Base-by-base conservation (phyloP, 495 filamentous ascomycete genomes). In the Xylaria longipes region DNA sequence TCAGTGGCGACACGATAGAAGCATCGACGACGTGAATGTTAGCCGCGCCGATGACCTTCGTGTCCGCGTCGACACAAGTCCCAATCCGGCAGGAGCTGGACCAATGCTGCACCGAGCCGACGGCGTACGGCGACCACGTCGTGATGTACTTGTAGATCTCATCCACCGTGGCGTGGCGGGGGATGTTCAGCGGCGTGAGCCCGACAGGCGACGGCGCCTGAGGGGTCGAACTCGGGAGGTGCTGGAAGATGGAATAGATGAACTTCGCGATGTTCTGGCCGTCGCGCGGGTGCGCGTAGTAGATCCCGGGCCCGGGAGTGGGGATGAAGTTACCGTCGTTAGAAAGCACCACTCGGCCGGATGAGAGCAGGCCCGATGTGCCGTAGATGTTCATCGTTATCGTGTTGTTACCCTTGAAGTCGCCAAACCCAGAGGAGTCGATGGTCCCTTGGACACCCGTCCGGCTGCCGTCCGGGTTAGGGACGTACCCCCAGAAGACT, bases 311-410 rank as follows among this genome's bases (percentile, higher is more conserved):
- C 31, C 73, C 70, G 20, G 82, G 74, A 11, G 76, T 76, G 2
- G 82, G 80, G 54, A 76, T 60, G 72, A 76, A 81, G 3, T 80
- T 76, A 2, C 75, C 70, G 62, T 82, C 76, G 31, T 68, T 22
- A 1, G 74, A 73, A 0, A 84, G 72, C 39, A 79, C 65, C 15
- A 83, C 82, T 8, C 73, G 68, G 1, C 82, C 82, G 1, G 73
- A 61, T 20, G 82, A 83, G 22, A 75, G 75, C 20, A 84, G 74
- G 15, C 82, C 82, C 0, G 81, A 82, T 2, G 82, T 84, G 11
- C 82, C 82, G 66, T 84, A 84, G 33, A 83, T 71, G 65, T 84
- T 84, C 35, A 84, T 74, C 0, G 82, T 84, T 50, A 84, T 80
- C 54, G 81, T 83, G 41, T 80, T 74, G 29, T 75, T 74, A 37